phyloP scores from a whole-genome alignment of 73 alveolate species.

The Tetrahymena malaccensis region DNA sequence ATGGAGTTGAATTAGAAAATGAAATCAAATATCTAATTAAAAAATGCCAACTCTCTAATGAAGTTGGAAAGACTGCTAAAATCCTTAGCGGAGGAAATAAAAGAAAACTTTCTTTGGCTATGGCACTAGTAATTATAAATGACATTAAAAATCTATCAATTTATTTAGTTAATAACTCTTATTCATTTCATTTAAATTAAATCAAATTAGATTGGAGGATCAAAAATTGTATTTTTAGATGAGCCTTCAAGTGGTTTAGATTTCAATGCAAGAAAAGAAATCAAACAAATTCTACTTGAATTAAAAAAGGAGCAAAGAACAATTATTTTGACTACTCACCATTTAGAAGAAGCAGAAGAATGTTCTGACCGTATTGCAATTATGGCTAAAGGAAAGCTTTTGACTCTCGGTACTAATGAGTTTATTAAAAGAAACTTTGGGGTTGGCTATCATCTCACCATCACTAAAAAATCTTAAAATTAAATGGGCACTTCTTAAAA shows the following conservation, averaged over 20 bases:
- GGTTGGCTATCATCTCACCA: slow-evolving; percentile 74
- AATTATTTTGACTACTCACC: slow-evolving; percentile 72
- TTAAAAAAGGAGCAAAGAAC: slow-evolving; percentile 51
- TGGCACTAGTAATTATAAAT: slow-evolving; percentile 52
- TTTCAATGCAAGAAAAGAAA: slow-evolving; percentile 72
- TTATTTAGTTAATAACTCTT: too few relatives aligned
- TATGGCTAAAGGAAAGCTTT: slow-evolving; percentile 64
- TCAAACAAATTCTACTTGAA: slow-evolving; percentile 86
- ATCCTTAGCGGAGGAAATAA: slow-evolving; percentile 83
- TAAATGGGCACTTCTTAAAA: neutral
- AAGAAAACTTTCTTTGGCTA: slow-evolving; percentile 85
- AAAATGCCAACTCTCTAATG: slow-evolving; percentile 53
- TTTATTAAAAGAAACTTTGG: slow-evolving; percentile 64
- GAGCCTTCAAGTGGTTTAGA: slow-evolving; percentile 96
- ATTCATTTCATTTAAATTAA: too few relatives aligned
- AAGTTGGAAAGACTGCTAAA: slow-evolving; percentile 46
- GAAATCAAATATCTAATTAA: slow-evolving; percentile 52
- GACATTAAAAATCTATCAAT: too few relatives aligned
- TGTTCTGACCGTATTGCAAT: slow-evolving; percentile 76
- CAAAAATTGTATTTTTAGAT: slow-evolving; percentile 79
- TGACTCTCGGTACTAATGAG: slow-evolving; percentile 54
- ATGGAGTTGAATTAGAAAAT: neutral
- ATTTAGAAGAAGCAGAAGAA: slow-evolving; percentile 81
- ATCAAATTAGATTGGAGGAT: slow-evolving; percentile 56
- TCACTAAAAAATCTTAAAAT: slow-evolving; percentile 4